Evolutionary conservation across 768 basidiomycete species (phyloP), one percentile per base, ranked within the genome.

Genomic region (Coprinopsis marcescibilis): DNA sequence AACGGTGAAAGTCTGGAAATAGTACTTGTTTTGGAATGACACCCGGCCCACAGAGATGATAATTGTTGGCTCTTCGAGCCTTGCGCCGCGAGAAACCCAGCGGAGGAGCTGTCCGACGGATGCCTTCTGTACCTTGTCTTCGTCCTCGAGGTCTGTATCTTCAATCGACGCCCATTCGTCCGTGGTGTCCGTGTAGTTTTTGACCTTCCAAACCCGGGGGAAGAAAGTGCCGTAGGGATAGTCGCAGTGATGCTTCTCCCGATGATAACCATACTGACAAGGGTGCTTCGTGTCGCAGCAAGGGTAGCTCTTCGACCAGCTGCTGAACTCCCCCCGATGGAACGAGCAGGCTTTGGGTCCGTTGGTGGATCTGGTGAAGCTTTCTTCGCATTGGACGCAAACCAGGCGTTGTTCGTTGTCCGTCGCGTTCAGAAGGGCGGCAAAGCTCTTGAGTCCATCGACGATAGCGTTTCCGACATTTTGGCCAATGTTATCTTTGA

Each of bases 151-250:
- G 49, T 69, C 63, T 32, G 57, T 61, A 51, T 71, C 69, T 48
- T 65, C 61, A 3, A 66, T 54, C 4, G 55, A 50, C 7, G 60
- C 55, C 65, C 67, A 69, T 32, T 59, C 46, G 2, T 68, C 64
- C 30, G 50, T 53, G 0, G 67, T 70, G 56, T 69, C 65, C 7
- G 56, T 50, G 45, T 67, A 67, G 25, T 57, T 57, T 20, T 57
- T 57, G 33, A 71, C 58, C 8, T 50, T 56, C n/a, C 57, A 46
- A 19, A 60, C 58, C 27, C 65, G 60, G 17, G 59, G 52, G 46
- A 71, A 71, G 58, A 71, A 71, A 4, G 52, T 52, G 10, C 57
- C 65, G 40, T 71, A 71, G 4, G 69, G 63, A 50, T 69, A 71
- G 24, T 71, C 67, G 50, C 66, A 70, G 42, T 71, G 69, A 43